phyloP scores from a whole-genome alignment of 805 yeast genomes.

The Wickerhamiella australiensis region DNA sequence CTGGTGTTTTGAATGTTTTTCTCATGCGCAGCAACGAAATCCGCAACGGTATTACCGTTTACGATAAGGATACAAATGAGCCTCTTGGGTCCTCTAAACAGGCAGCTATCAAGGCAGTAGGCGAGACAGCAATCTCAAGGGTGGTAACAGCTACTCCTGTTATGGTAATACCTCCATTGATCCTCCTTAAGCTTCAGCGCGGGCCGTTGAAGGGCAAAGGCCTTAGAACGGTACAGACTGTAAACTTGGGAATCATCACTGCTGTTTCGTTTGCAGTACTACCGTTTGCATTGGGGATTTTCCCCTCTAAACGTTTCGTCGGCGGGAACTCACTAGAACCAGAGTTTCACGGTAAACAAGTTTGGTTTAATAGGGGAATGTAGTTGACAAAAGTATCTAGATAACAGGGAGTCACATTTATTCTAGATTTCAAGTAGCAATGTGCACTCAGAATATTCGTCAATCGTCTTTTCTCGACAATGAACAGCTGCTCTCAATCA shows the following conservation, averaged over 20 bases:
- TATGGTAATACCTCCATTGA: constrained; percentile 90
- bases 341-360: constrained; percentile 41
- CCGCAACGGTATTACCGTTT: constrained; percentile 39
- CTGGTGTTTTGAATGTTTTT: constrained; percentile 92
- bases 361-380: constrained; percentile 90
- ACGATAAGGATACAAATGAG: constrained; percentile 28
- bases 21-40: constrained; percentile 94
- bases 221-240: constrained; percentile 47
- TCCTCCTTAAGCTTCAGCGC: constrained; percentile 66
- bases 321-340: constrained; percentile 50
- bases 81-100: constrained; percentile 55
- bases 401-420: too few relatives aligned
- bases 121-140: constrained; percentile 90
- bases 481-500: too few relatives aligned
- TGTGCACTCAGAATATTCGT: not conserved
- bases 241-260: constrained; percentile 78
- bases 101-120: constrained; percentile 90
- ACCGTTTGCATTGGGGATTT: constrained; percentile 90
- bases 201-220: constrained; percentile 58
- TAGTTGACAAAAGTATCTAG: constrained; percentile 31
- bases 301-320: constrained; percentile 76
- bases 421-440: not conserved
- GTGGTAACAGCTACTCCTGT: constrained; percentile 94
- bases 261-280: constrained; percentile 74
- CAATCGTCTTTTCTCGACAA: too few relatives aligned